Conservation (phyloP, 2,329 filamentous ascomycete species). For the Colletotrichum theobromicola region DNA sequence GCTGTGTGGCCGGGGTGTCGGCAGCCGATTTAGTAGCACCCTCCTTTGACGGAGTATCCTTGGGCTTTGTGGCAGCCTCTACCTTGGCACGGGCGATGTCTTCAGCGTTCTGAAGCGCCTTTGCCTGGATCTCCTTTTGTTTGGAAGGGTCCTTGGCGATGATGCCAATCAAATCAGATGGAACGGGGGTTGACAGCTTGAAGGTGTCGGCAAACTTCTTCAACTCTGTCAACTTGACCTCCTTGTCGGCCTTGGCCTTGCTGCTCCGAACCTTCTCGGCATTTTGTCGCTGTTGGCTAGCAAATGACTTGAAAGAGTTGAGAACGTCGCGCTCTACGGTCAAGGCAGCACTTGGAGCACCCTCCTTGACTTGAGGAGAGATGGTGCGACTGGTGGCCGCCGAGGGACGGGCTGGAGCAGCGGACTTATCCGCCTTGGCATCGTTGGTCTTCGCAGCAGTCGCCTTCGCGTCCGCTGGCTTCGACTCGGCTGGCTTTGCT, state of each 20-base stretch:
- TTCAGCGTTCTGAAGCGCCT: constrained; percentile 78
- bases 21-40: constrained; percentile 42
- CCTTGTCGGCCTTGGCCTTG: constrained; percentile 78
- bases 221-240: constrained; percentile 89
- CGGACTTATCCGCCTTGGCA: constrained; percentile 19
- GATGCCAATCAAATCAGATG: constrained; percentile 89
- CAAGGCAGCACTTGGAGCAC: constrained; percentile 58
- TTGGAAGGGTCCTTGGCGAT: constrained; percentile 96
- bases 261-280: constrained; percentile 61
- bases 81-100: constrained; percentile 57
- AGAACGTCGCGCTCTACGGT: constrained; percentile 68
- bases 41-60: constrained; percentile 56
- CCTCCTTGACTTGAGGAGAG: constrained; percentile 44
- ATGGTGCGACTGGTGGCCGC: constrained; percentile 45
- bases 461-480: constrained; percentile 8
- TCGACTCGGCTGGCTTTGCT: not conserved
- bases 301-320: constrained; percentile 69
- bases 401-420: constrained; percentile 35
- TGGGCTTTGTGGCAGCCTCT: constrained; percentile 53
- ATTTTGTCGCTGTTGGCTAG: constrained; percentile 58
- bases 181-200: constrained; percentile 92
- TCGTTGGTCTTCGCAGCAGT: not conserved
- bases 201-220: constrained; percentile 95
- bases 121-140: constrained; percentile 91
- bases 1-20: constrained; percentile 23